Evolutionary conservation across 2,329 filamentous ascomycete genomes (phyloP).

Genomic region (Alternaria metachromatica): DNA sequence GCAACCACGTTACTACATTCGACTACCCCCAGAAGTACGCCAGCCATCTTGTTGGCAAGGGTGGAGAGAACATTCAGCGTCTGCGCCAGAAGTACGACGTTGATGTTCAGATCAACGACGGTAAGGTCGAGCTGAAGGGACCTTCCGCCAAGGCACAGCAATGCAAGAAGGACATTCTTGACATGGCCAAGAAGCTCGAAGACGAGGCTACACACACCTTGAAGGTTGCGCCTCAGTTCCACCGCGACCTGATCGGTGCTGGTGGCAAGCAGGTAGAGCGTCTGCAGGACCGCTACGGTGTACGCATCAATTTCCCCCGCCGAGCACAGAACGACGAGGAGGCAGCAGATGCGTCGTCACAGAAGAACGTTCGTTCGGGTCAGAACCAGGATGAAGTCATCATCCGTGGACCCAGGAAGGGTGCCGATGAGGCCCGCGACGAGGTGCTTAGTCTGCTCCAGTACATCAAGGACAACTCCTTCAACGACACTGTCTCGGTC

Average conservation of each 20-base stretch:
- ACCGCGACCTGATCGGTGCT: constrained; percentile 90
- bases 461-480: constrained; percentile 87
- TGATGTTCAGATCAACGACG: constrained; percentile 87
- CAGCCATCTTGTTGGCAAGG: constrained; percentile 77
- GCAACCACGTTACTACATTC: constrained; percentile 83
- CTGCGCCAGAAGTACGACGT: constrained; percentile 74
- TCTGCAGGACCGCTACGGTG: constrained; percentile 89
- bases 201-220: constrained; percentile 88
- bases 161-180: constrained; percentile 80
- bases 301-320: constrained; percentile 95
- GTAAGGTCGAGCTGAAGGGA: constrained; percentile 93
- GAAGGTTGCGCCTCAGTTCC: constrained; percentile 92
- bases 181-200: constrained; percentile 80
- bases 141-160: constrained; percentile 92
- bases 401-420: constrained; percentile 89
- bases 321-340: constrained; percentile 71
- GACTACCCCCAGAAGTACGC: constrained; percentile 95
- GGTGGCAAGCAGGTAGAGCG: constrained; percentile 88
- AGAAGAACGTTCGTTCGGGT: constrained; percentile 65
- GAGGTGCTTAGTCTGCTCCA: constrained; percentile 89
- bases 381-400: constrained; percentile 89
- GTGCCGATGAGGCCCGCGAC: constrained; percentile 88
- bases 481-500: constrained; percentile 79
- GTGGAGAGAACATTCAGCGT: constrained; percentile 72
- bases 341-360: constrained; percentile 67